Evolutionary conservation across 108 stramenopile genomes (phyloP), one percentile per base, ranked within the genome.

Genomic region (Seminavis robusta): DNA sequence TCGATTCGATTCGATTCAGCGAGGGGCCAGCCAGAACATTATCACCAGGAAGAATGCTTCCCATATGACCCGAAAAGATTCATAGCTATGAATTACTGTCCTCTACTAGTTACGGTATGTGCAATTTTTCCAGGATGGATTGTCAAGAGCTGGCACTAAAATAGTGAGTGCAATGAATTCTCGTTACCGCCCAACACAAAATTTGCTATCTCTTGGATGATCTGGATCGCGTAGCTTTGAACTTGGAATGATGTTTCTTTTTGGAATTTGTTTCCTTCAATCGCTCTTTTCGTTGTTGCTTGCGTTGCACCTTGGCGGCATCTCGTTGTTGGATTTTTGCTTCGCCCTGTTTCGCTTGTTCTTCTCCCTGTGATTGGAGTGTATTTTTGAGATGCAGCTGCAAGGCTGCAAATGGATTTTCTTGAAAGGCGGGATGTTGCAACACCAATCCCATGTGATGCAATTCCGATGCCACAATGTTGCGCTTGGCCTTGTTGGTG

Each of bases 371-470:
- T 26, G 55, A 32, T 24, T 71, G 70, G 27, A 88, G 56, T 4
- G 90, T 70, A 69, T 92, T 92, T 21, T 55, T 50, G 53, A 92
- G 61, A 71, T 92, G 90, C 50, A 86, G 77, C 48, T 76, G 79
- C 23, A 92, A 73, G 7, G 90, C 81, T 4, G 62, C 82, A 59
- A 92, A 92, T 11, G 90, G 86, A 69, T 92, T 73, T 17, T 67
- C 52, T 52, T 79, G 59, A 57, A 86, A 92, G 16, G 77, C 60
- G 1, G 90, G 90, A 73, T 92, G 90, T 23, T 86, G 71, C 20
- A 86, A 48, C 3, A 92, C 86, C 10, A 92, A 50, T 31, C 60
- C 61, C 71, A 92, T 68, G 20, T 86, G 86, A 23, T 73, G 46
- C 2, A 83, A 65, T 56, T 92, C 90, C 19, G 66, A 62, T 15